These are phyloP conservation scores for Candida yuanshanica DNA, from an alignment of 805 yeast genomes.

Conservation along the genomic window DNA sequence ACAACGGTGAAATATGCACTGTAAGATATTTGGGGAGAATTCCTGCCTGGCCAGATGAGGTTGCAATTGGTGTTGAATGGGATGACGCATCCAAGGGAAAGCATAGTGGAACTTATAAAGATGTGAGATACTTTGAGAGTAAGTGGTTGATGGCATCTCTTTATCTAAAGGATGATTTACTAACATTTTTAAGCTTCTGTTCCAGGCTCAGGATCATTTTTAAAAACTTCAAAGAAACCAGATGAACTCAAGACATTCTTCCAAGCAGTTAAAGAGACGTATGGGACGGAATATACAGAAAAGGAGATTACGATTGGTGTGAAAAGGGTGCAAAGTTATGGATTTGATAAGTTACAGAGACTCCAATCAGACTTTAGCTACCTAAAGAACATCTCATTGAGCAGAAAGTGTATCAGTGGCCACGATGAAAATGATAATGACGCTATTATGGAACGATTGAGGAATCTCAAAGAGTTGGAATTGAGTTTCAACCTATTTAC, in stretches of 20 bases:
- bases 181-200: background rate
- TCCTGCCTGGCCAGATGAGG: slow-evolving; percentile 52
- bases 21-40: slow-evolving; percentile 56
- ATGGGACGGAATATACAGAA: slow-evolving; percentile 32
- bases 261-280: slow-evolving; percentile 46
- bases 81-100: slow-evolving; percentile 67
- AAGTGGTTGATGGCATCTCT: no score
- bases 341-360: slow-evolving; percentile 53
- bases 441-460: slow-evolving; percentile 10
- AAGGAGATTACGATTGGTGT: slow-evolving; percentile 42
- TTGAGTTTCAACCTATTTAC: slow-evolving; percentile 54
- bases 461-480: slow-evolving; percentile 43
- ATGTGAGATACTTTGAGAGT: slow-evolving; percentile 47
- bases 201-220: slow-evolving; percentile 54
- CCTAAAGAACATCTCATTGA: slow-evolving; percentile 46
- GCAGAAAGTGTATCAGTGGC: slow-evolving; percentile 31
- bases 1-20: slow-evolving; percentile 51
- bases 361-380: slow-evolving; percentile 41
- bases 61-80: slow-evolving; percentile 84
- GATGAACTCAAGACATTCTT: slow-evolving; percentile 32
- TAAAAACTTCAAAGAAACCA: slow-evolving; percentile 39
- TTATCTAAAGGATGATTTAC: no score
- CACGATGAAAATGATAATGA: slow-evolving; percentile 9
- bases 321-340: slow-evolving; percentile 57
- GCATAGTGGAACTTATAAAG: slow-evolving; percentile 57